These are phyloP conservation scores for Saksenaea oblongispora DNA, from an alignment of 371 early-diverging fungal species.

Conservation along the genomic window DNA sequence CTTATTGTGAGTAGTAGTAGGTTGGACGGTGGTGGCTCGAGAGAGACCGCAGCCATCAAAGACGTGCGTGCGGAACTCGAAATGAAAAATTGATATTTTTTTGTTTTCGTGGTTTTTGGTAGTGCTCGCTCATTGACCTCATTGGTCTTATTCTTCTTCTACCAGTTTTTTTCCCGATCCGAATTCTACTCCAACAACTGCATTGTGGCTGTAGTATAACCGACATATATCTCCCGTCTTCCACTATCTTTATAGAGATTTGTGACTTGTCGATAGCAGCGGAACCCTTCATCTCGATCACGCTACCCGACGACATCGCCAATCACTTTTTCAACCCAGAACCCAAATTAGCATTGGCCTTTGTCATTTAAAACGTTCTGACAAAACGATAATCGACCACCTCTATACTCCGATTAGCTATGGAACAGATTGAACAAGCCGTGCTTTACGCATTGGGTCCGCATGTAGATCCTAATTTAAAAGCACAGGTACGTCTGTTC, in stretches of 20 bases:
- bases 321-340: not conserved
- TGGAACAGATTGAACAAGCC: slow-evolving; percentile 87
- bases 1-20: not conserved
- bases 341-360: not conserved
- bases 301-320: not conserved
- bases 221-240: not conserved
- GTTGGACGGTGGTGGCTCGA: not conserved
- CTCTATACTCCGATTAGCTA: slow-evolving; percentile 17
- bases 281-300: slow-evolving; percentile 1
- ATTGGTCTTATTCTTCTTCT: not conserved
- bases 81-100: slow-evolving; percentile 11
- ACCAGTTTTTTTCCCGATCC: slow-evolving; percentile 1
- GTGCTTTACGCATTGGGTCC: slow-evolving; percentile 82
- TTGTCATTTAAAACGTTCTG: not conserved
- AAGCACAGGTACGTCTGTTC: slow-evolving; percentile 65
- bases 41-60: not conserved
- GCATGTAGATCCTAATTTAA: slow-evolving; percentile 65
- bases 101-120: slow-evolving; percentile 4
- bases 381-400: not conserved
- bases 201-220: not conserved
- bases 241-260: not conserved
- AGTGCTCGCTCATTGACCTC: not conserved
- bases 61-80: not conserved
- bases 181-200: not conserved
- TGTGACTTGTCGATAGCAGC: slow-evolving; percentile 5